Evolutionary conservation across 2,329 filamentous ascomycete species (phyloP), one percentile per base, ranked within the genome.

Genomic region (Gaeumannomyces tritici): DNA sequence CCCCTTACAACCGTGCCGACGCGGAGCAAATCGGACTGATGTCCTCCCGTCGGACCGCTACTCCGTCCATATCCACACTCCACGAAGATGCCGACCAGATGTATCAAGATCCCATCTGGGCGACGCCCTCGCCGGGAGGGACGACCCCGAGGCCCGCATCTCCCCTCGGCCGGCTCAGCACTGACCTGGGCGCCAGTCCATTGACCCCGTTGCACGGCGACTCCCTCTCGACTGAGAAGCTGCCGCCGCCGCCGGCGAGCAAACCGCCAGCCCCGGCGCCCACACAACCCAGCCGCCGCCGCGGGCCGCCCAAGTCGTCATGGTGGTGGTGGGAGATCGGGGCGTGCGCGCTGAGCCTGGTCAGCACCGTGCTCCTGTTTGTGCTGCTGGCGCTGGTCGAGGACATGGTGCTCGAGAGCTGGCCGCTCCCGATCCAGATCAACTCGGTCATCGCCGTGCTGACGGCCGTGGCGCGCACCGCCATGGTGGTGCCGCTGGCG

Each of bases 391-490:
- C 29, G 2, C 24, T 65, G 18, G 64, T 70, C 2, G 59, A 68
- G 33, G 60, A 62, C 51, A 31, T 58, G 4, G 56, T 65, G 0
- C 57, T 69, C 11, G 57, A 64, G 12, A 35, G 29, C 1, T 72
- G 69, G 69, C 26, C 28, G 11, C 56, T 67, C 7, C 60, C 61
- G 0, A 69, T 72, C 28, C 66, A 66, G 21, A 66, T 71, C 57
- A 76, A 74, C 65, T 70, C 74, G 0, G 60, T 74, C 12, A 67
- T 76, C 15, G 67, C 74, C 5, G 62, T 73, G 61, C 66, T 76
- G 31, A 69, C 71, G 4, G 74, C 70, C 4, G 55, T 72, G 13
- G 65, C 62, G 5, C 74, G 73, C 60, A 63, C 70, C 3, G 62
- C 70, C 3, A 64, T 75, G 58, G 63, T 75, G 57, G 65, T 73